A percentile compares a stretch with the other conserved stretches of the same genome.
phyloP scores from a whole-genome alignment of 1,139 yeast species.

The Saccharomyces pastorianus region DNA sequence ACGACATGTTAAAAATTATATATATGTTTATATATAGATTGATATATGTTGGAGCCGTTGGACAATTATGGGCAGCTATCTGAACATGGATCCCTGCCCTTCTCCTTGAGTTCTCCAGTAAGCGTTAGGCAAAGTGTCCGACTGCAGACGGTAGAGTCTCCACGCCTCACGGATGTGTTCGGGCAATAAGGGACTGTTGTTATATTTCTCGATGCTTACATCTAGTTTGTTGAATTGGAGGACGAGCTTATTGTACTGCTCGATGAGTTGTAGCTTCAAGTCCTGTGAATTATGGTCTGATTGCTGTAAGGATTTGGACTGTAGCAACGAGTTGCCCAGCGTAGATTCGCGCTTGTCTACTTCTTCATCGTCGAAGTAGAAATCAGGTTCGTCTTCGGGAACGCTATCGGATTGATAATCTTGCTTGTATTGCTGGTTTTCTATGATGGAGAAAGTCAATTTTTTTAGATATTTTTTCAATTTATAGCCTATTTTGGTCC shows the following conservation, averaged over 20 bases:
- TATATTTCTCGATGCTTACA: conserved; percentile 36
- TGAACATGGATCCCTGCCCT: conserved; percentile 58
- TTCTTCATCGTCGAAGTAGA: conserved; percentile 26
- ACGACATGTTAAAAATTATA: not conserved
- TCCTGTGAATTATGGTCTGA: conserved; percentile 17
- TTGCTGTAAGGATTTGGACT: conserved; percentile 9
- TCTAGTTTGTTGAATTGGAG: conserved; percentile 25
- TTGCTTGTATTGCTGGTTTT: conserved; percentile 1
- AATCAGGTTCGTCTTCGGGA: conserved; percentile 27
- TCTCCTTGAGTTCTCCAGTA: conserved; percentile 74
- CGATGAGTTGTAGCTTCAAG: conserved; percentile 21
- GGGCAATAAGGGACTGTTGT: conserved; percentile 59
- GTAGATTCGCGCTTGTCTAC: conserved; percentile 16
- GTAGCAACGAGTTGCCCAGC: conserved; percentile 20
- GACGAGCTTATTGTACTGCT: conserved; percentile 26
- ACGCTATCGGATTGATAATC: conserved; percentile 20
- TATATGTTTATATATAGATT: not conserved
- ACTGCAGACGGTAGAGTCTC: conserved; percentile 62
- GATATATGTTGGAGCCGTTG: not conserved
- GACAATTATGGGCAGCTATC: conserved; percentile 31
- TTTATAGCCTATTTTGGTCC: conserved; percentile 27
- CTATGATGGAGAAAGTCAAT: conserved; percentile 23
- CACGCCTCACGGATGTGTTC: conserved; percentile 87
- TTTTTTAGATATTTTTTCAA: conserved; percentile 27
- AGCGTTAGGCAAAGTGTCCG: conserved; percentile 52